Base-by-base conservation (phyloP, 192 early-diverging fungal genomes). In the Backusella australiensis region DNA sequence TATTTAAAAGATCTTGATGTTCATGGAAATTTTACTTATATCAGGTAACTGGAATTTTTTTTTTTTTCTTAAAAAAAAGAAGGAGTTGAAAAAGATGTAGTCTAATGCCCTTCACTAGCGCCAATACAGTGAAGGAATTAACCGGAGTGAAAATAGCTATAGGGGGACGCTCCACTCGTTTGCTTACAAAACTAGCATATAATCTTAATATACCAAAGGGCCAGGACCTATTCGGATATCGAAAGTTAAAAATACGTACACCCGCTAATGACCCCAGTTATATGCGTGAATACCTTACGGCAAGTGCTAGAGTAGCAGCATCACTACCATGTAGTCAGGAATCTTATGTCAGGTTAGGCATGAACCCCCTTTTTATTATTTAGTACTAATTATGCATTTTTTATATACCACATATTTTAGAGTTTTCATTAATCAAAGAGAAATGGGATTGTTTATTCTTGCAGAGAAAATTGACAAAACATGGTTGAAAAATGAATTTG, bases 181-280 rank as follows among this genome's bases (percentile, higher is more conserved):
- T 34, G 0, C 72, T 74, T 52, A 71, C 80, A 14, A 81, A 81
- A 65, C 34, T 78, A 49, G 21, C 76, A 15, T 81, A 81, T 49
- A 81, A 75, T 11, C 17, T 81, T 42, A 77, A 76, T 26, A 15
- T 81, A 17, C 46, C 44, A 23, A 65, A 71, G 34, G 41, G 44
- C 0, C 44, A 81, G 17, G 8, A 63, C 0, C 65, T 81, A 12
- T 69, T 52, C n/a, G 80, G 76, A 2, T 75, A 67, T 6, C 56
- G 70, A 34, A 77, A 78, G 38, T 41, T 81, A 35, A 81, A 81
- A 26, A 34, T 81, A n/a, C 49, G 80, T 23, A 39, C 80, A 4
- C 14, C 69, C 32, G 59, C 44, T 9, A 71, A 34, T 17, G 80
- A 81, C 34, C 80, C 80, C 12, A 75, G 73, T 41, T 81, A 78